Evolutionary conservation across 2,329 filamentous ascomycete species (phyloP).

Genomic region (Amauroascus niger): DNA sequence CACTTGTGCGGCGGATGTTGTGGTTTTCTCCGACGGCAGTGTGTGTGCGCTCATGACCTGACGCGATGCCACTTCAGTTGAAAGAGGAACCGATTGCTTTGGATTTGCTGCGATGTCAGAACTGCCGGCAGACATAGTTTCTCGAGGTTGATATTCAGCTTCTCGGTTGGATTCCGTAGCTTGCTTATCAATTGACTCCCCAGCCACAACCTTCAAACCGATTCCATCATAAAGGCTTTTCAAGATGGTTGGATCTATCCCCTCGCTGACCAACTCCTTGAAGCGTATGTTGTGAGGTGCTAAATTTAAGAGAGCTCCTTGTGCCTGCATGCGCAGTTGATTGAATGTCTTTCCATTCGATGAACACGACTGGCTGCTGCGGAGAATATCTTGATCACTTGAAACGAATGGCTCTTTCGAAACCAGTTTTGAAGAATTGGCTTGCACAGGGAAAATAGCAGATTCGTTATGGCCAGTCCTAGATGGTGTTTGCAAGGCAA

Average conservation of each 20-base stretch:
- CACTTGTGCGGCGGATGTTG: neutral
- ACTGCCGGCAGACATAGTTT: neutral
- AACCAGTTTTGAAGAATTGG: neutral
- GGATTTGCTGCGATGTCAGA: neutral
- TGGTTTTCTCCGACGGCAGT: neutral
- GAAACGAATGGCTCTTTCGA: neutral
- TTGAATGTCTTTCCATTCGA: conserved; percentile 25
- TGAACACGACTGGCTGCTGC: neutral
- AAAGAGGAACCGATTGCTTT: neutral
- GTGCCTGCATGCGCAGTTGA: conserved; percentile 44
- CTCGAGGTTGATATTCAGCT: neutral
- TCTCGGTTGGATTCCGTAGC: neutral
- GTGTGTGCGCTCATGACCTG: neutral
- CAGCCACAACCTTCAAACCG: conserved; percentile 42
- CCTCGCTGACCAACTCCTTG: conserved; percentile 62
- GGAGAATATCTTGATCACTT: neutral
- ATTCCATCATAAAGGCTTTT: conserved; percentile 58
- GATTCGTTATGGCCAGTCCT: neutral
- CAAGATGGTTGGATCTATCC: conserved; percentile 56
- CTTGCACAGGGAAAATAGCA: neutral
- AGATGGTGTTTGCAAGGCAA: neutral
- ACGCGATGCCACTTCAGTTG: neutral
- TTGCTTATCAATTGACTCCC: neutral
- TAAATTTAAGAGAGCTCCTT: conserved; percentile 57
- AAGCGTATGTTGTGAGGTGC: conserved; percentile 58